Percentiles rank a stretch among this genome's conserved stretches.
phyloP scores from a whole-genome alignment of 148 eudicot genomes.

The Rhododendron kiyosumense region DNA sequence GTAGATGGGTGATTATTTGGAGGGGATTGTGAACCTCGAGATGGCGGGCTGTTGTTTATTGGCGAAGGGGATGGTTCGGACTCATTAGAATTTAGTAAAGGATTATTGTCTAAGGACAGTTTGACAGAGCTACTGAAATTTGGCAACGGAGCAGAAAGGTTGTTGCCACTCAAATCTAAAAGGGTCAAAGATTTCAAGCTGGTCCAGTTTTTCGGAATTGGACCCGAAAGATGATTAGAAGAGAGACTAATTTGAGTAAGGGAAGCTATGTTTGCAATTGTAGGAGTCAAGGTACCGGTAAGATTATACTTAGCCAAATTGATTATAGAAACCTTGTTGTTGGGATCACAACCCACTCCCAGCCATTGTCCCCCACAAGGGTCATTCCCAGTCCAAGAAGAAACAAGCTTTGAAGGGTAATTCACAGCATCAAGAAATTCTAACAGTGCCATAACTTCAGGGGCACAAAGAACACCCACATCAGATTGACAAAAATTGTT shows the following conservation, averaged over 20 bases:
- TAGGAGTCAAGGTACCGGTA: conserved; percentile 74
- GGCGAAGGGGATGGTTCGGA: conserved; percentile 22
- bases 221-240: conserved; percentile 62
- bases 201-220: conserved; percentile 70
- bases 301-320: conserved; percentile 61
- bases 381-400: conserved; percentile 76
- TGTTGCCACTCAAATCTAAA: conserved; percentile 68
- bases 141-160: conserved; percentile 77
- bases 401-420: conserved; percentile 65
- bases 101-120: conserved; percentile 40
- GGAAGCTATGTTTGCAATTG: conserved; percentile 54
- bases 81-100: conserved; percentile 33
- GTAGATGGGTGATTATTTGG: conserved; percentile 23
- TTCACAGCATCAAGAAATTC: conserved; percentile 67
- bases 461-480: conserved; percentile 58
- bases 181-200: conserved; percentile 52
- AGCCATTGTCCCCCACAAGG: conserved; percentile 74
- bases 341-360: conserved; percentile 61
- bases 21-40: conserved; percentile 22
- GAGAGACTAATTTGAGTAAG: conserved; percentile 51
- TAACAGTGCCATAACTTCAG: conserved; percentile 69
- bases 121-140: conserved; percentile 45
- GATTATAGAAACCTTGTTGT: conserved; percentile 47
- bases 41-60: conserved; percentile 19
- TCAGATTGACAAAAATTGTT: conserved; percentile 70